These are phyloP conservation scores for Coniochaeta sp. DNA, from an alignment of 2,329 filamentous ascomycete genomes.

Conservation along the genomic window DNA sequence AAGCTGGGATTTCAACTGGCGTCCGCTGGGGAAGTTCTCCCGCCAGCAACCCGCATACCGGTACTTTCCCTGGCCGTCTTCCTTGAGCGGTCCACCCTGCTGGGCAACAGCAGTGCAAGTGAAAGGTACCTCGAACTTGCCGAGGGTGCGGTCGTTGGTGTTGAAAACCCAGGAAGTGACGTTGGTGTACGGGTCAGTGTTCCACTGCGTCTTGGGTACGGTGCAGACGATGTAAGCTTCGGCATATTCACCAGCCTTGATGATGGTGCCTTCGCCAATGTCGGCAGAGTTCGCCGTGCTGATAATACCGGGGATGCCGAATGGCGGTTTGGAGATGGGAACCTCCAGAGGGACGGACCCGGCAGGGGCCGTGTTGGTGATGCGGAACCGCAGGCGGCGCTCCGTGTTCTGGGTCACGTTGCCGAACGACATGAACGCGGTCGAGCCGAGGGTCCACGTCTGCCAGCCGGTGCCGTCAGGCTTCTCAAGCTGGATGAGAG, in stretches of 20 bases:
- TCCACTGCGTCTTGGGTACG: constrained; percentile 50
- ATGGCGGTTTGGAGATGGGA: constrained; percentile 56
- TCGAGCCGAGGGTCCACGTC: constrained; percentile 7
- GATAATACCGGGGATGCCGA: constrained; percentile 28
- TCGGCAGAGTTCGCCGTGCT: constrained; percentile 44
- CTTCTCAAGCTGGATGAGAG: constrained; percentile 26
- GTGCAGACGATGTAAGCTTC: constrained; percentile 48
- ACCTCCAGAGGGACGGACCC: constrained; percentile 44
- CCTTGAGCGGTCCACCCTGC: constrained; percentile 41
- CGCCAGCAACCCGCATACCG: constrained; percentile 39
- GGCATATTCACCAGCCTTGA: constrained; percentile 41
- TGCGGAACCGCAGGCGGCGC: constrained; percentile 38
- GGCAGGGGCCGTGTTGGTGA: constrained; percentile 45
- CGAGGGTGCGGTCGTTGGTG: constrained; percentile 43
- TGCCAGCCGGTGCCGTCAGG: constrained; percentile 1
- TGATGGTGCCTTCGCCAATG: constrained; percentile 47
- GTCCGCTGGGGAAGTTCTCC: constrained; percentile 44
- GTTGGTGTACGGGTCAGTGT: constrained; percentile 40
- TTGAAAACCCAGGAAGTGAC: constrained; percentile 48
- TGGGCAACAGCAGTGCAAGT: constrained; percentile 42
- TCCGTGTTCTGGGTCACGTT: constrained; percentile 45
- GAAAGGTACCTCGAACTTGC: constrained; percentile 46
- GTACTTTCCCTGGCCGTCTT: constrained; percentile 27
- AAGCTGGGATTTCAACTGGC: constrained; percentile 38
- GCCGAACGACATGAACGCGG: constrained; percentile 44